These are phyloP conservation scores for Pseudomicrostroma phylloplanum DNA, from an alignment of 1,284 basidiomycete species.

Conservation along the genomic window DNA sequence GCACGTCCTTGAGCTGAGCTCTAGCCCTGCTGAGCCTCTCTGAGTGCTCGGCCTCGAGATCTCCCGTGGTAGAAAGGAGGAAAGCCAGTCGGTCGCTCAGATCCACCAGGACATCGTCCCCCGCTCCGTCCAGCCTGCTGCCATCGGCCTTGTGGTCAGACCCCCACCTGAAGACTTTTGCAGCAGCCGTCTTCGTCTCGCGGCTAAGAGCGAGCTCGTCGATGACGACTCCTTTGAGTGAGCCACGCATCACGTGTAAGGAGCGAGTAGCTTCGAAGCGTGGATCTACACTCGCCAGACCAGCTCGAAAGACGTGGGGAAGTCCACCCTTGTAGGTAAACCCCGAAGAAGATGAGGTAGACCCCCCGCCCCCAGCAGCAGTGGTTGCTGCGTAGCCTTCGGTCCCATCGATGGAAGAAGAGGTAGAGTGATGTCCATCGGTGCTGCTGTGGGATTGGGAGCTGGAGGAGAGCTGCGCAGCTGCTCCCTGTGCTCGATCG, in stretches of 20 bases:
- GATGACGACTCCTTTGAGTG: constrained; percentile 37
- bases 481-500: constrained; percentile 39
- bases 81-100: constrained; percentile 38
- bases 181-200: constrained; percentile 32
- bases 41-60: constrained; percentile 36
- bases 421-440: no score
- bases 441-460: not conserved
- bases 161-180: constrained; percentile 35
- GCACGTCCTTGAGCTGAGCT: constrained; percentile 30
- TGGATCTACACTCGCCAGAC: constrained; percentile 37
- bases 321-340: constrained; percentile 35
- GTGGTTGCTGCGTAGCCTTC: no score
- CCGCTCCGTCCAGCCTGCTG: constrained; percentile 31
- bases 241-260: constrained; percentile 31
- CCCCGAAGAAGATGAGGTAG: not conserved
- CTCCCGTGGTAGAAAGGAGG: constrained; percentile 33
- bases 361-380: no score
- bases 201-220: constrained; percentile 35
- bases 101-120: constrained; percentile 33
- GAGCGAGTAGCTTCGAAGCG: constrained; percentile 38
- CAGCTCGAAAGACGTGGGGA: constrained; percentile 35
- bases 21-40: constrained; percentile 30
- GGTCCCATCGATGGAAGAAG: no score
- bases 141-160: constrained; percentile 28
- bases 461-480: constrained; percentile 13